Base-by-base conservation (phyloP, 495 filamentous ascomycete genomes). In the Gamarada debralockiae region DNA sequence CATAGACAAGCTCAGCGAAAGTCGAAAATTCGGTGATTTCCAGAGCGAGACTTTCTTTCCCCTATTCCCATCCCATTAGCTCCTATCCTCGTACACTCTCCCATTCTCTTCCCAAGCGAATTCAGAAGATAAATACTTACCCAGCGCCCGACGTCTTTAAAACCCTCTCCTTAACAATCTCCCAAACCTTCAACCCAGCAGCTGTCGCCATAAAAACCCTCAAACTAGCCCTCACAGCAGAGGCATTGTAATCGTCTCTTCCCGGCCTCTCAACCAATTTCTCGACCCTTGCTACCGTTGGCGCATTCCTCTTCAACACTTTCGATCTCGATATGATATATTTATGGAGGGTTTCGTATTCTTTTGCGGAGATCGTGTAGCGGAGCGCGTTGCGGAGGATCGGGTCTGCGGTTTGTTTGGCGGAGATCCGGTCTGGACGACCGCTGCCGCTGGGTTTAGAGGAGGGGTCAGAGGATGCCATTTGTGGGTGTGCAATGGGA, bases 331-430 rank as follows among this genome's bases (percentile, higher is more conserved):
- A 88, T 49, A 86, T 76, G 29, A 90, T 78, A 58, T 88, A 85
- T 62, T 83, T 82, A 68, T 95, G 87, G 20, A 96, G 79, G 2
- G 83, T 73, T 55, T 85, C 80, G 69, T 96, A 95, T 64, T 96
- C 91, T 66, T 84, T 82, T 40, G 86, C 83, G 67, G 85, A 91
- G 40, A 96, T 79, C 51, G 84, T 89, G 68, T 93, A 85, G 57
- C 90, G 82, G 48, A 95, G 76, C 36, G 87, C 83, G 68, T 90
- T 91, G 68, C 87, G 87, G 22, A 83, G 72, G 60, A 86, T 73
- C 18, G 81, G 80, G 48, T 86, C 83, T 50, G 74, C 61, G 9
- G 70, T 67, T 9, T 73, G 68, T 52, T 58, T 70, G 6, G 71
- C 62, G 17, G 67, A 59, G 17, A 56, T 17, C 8, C 29, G 44